phyloP scores from a whole-genome alignment of 805 yeast genomes.

The Starmerella bombi region DNA sequence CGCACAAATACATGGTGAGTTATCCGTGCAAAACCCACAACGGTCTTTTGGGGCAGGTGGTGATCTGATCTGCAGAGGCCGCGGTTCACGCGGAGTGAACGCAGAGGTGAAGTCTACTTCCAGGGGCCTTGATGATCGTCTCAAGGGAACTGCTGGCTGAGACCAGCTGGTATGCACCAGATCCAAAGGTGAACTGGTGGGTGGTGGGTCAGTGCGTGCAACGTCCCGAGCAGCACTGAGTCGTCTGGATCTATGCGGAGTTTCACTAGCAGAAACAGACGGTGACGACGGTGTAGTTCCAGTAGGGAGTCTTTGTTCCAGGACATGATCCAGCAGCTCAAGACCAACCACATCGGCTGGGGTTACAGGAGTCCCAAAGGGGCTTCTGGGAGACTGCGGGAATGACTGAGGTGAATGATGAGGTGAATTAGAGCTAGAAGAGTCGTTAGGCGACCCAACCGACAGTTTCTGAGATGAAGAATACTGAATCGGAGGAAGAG shows the following conservation, averaged over 20 bases:
- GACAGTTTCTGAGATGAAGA: background rate
- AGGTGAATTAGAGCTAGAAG: background rate
- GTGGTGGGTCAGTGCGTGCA: slow-evolving; percentile 13
- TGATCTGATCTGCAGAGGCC: slow-evolving; percentile 8
- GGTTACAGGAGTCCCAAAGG: slow-evolving; percentile 18
- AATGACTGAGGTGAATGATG: background rate
- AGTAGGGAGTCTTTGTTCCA: slow-evolving; percentile 27
- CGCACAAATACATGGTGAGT: slow-evolving; percentile 82
- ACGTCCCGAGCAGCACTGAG: background rate
- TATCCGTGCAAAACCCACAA: slow-evolving; percentile 91
- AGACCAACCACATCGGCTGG: slow-evolving; percentile 18
- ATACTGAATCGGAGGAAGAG: background rate
- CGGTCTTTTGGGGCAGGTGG: slow-evolving; percentile 36
- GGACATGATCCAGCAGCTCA: slow-evolving; percentile 27
- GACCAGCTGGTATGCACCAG: slow-evolving; percentile 20
- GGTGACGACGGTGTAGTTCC: background rate
- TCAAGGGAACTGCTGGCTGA: slow-evolving; percentile 22
- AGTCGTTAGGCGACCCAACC: background rate
- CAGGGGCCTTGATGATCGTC: slow-evolving; percentile 16
- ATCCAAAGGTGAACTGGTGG: slow-evolving; percentile 15
- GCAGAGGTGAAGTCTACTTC: slow-evolving; percentile 21
- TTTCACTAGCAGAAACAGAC: background rate
- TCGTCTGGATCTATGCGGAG: background rate
- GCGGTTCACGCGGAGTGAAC: slow-evolving; percentile 12
- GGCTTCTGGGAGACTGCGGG: slow-evolving; percentile 7